Percentiles rank a stretch among this genome's conserved stretches.
Evolutionary conservation across 306 rosid species (phyloP).

Genomic region (Gynostemma pentaphyllum): DNA sequence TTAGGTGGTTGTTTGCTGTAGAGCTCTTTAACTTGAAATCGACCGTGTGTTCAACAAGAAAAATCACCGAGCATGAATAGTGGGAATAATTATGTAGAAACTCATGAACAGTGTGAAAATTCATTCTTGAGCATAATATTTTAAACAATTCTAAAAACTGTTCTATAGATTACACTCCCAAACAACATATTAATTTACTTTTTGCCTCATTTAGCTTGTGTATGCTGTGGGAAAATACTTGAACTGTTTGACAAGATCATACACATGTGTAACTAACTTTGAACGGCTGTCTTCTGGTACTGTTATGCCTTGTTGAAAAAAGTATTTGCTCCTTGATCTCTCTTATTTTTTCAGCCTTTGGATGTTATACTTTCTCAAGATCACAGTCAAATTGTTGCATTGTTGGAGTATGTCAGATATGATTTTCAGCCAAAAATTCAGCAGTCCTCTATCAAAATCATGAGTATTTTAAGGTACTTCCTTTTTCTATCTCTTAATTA

Average conservation of each 20-base stretch:
- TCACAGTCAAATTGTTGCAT: conserved; percentile 76
- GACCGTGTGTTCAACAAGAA: no score
- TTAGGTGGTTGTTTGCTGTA: no score
- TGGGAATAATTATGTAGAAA: no score
- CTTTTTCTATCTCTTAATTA: conserved; percentile 15
- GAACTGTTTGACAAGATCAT: not conserved
- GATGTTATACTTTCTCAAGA: conserved; percentile 91
- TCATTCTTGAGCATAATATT: no score
- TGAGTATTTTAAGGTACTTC: conserved; percentile 78
- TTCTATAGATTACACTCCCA: no score
- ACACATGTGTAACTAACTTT: not conserved
- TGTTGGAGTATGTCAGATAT: conserved; percentile 93
- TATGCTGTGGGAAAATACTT: not conserved
- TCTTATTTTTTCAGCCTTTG: conserved; percentile 62
- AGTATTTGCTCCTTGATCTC: conserved; percentile 1
- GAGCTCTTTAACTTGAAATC: no score
- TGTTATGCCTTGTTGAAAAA: not conserved
- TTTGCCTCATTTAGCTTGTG: not conserved
- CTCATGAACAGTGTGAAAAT: no score
- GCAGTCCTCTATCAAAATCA: conserved; percentile 81
- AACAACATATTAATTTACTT: not conserved
- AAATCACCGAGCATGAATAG: no score
- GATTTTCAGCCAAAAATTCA: conserved; percentile 83
- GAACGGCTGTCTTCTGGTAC: not conserved
- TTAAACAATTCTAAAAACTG: no score